Base-by-base conservation (phyloP, 2,329 filamentous ascomycete species). In the Rhytidhysteron rufulum region DNA sequence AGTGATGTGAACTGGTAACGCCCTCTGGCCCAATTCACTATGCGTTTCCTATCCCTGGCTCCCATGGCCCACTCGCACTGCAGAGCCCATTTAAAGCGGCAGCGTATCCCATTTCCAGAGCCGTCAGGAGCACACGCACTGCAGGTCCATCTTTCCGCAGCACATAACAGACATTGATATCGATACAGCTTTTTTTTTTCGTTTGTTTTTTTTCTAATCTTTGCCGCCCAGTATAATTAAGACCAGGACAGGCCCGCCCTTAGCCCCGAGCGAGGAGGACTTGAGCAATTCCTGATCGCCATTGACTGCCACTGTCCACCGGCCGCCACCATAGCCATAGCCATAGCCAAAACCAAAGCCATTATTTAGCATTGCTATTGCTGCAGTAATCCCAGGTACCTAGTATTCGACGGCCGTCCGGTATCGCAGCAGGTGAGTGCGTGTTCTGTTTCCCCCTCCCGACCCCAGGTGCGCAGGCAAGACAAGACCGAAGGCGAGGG, bases 121-220 rank as follows among this genome's bases (percentile, higher is more conserved):
- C 39, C 37, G n/a, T 37, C 41, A 52, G 46, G 46, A 54, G 40
- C 40, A 53, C 51, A 53, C 45, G 41, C 49, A 50, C 54, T 46
- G 46, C 53, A 57, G 49, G 16, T 31, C 41, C 45, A 22, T 44
- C 39, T 39, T 53, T 48, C 49, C 32, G 44, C 47, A 46, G 31
- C 46, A 46, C 36, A n/a, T 40, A 27, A 36, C 45, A 42, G 49
- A 57, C 60, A 65, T 63, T 46, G 47, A 47, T 65, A 64, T 58
- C 48, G 39, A 32, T 57, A 54, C 51, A 64, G 60, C 44, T 58
- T 51, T 63, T n/a, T n/a, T n/a, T n/a, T n/a, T n/a, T n/a, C n/a
- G n/a, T n/a, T n/a, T n/a, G n/a, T n/a, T n/a, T n/a, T n/a, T n/a
- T n/a, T n/a, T n/a, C n/a, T n/a, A n/a, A n/a, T n/a, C n/a, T n/a